phyloP scores from a whole-genome alignment of 116 monocot genomes.

The Trichopus zeylanicus region DNA sequence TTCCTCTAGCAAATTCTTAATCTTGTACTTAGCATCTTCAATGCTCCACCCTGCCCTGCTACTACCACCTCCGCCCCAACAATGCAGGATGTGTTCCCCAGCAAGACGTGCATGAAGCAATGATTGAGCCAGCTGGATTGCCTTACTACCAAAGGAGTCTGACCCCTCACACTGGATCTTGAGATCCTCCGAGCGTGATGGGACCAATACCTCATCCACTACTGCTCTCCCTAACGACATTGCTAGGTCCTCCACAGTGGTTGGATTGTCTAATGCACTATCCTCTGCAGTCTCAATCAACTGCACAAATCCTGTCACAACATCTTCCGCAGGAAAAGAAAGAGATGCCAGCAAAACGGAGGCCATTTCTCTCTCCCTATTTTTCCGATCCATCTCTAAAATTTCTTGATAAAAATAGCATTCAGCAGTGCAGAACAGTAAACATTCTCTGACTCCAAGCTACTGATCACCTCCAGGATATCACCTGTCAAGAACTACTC shows the following conservation, averaged over 20 bases:
- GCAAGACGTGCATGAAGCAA: slow-evolving; percentile 41
- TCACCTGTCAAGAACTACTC: slow-evolving; percentile 64
- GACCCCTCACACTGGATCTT: slow-evolving; percentile 9
- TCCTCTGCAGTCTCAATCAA: slow-evolving; percentile 62
- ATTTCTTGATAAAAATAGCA: slow-evolving; percentile 66
- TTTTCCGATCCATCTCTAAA: slow-evolving; percentile 69
- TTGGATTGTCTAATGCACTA: slow-evolving; percentile 48
- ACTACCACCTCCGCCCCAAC: slow-evolving; percentile 68
- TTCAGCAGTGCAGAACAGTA: slow-evolving; percentile 12
- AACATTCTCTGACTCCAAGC: slow-evolving; percentile 33
- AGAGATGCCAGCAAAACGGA: slow-evolving; percentile 49
- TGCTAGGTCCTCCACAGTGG: slow-evolving; percentile 42
- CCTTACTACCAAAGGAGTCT: slow-evolving; percentile 21
- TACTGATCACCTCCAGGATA: slow-evolving; percentile 37
- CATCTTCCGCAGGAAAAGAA: slow-evolving; percentile 44
- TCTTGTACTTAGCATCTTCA: slow-evolving; percentile 67
- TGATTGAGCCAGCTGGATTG: slow-evolving; percentile 31
- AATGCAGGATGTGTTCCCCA: slow-evolving; percentile 60
- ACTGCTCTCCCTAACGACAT: slow-evolving; percentile 76
- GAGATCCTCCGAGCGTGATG: slow-evolving; percentile 43
- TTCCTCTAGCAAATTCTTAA: slow-evolving; percentile 53
- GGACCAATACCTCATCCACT: slow-evolving; percentile 70
- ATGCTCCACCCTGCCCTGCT: slow-evolving; percentile 57
- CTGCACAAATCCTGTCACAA: slow-evolving; percentile 38
- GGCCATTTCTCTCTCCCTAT: slow-evolving; percentile 76